Evolutionary conservation across 257 asterid genomes (phyloP).

Genomic region (Voacanga thouarsii): DNA sequence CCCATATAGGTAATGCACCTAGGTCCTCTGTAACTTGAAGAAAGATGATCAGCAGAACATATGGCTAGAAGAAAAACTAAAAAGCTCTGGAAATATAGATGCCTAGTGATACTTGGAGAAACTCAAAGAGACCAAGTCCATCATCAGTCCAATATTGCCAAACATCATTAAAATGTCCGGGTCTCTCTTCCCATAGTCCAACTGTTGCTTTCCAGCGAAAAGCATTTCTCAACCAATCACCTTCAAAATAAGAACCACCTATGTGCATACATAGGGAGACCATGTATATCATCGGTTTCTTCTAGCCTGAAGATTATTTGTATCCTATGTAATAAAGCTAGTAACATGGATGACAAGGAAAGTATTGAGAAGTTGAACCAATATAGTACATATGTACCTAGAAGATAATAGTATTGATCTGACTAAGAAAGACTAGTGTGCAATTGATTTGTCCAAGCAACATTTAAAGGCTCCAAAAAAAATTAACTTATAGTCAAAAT

Average conservation of each 20-base stretch:
- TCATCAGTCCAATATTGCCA: conserved; percentile 98
- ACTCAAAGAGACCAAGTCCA: conserved; percentile 54
- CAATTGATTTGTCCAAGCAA: neutral
- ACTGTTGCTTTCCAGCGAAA: conserved; percentile 93
- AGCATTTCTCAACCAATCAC: conserved; percentile 83
- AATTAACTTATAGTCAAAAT: neutral
- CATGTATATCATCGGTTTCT: neutral
- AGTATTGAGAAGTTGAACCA: neutral
- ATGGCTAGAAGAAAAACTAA: neutral
- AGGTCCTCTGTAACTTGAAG: conserved; percentile 90
- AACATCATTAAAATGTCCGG: conserved; percentile 96
- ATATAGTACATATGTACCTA: neutral
- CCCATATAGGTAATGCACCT: conserved; percentile 90
- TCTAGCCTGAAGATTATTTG: neutral
- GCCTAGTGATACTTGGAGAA: neutral
- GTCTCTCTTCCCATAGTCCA: conserved; percentile 94
- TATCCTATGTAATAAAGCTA: neutral
- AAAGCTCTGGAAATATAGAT: neutral
- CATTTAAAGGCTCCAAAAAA: neutral
- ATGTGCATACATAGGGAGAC: conserved; percentile 19
- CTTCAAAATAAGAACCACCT: conserved; percentile 98
- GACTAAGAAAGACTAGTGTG: neutral
- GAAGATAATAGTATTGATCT: neutral
- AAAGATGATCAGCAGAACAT: neutral
- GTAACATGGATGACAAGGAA: neutral